Base-by-base conservation (phyloP, 306 rosid genomes). In the Cyclanthera cordifolia region DNA sequence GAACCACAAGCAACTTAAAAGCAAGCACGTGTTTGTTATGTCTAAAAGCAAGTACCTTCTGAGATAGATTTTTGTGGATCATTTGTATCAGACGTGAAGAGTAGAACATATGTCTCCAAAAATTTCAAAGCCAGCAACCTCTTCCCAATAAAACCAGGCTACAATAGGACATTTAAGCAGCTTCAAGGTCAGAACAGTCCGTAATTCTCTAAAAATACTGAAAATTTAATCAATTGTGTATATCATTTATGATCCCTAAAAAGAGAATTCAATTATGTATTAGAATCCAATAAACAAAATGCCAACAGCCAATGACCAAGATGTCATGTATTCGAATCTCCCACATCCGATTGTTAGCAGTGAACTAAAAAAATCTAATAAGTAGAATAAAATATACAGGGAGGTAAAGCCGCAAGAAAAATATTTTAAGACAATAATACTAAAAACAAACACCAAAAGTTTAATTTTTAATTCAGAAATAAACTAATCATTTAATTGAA, bases 41-140 rank as follows among this genome's bases (percentile, higher is more conserved):
- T 61, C 56, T 50, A 64, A 67, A 75, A 77, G 76, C 59, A 72
- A 72, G 73, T 89, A 93, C 98, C 98, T 89, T 84, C 89, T 56
- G 81, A 73, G 45, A 58, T 52, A 69, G 82, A 69, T 72, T 85
- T 80, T 70, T 86, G 95, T 64, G 85, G 59, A 74, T 82, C 87
- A 82, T 59, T 69, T 65, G 37, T 37, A 52, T 93, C 90, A 20
- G 90, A 75, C 39, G 99, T 82, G 76, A 90, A 90, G 61, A 86
- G 82, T 72, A 88, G 78, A 66, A 90, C 87, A 81, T 83, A 78
- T n/a, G 85, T 81, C 82, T 93, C 99, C 88, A 90, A 72, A 79
- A 86, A 90, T 79, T 93, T 93, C 84, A 93, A 82, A 8, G 95
- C 99, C 72, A 86, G 79, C 86, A 93, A 67, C 83, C 81, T 90